Conservation (phyloP, 1,139 yeast species). For the Kodamaea alishanica region DNA sequence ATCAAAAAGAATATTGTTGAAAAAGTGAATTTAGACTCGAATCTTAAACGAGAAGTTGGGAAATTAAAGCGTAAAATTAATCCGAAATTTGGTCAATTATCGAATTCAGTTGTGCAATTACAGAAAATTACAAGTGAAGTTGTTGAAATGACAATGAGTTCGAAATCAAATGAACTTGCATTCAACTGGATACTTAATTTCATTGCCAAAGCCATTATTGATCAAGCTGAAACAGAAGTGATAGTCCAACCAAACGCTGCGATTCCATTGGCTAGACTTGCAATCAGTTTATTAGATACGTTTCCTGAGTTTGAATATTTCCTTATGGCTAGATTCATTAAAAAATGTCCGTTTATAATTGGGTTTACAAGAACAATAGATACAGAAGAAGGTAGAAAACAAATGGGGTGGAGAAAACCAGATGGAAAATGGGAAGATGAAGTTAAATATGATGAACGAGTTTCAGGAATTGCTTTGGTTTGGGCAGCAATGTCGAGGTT, state of each 20-base stretch:
- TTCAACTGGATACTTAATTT: constrained; percentile 75
- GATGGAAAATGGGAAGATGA: constrained; percentile 75
- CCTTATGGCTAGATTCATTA: constrained; percentile 76
- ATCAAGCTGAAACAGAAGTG: constrained; percentile 92
- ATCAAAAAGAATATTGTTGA: constrained; percentile 59
- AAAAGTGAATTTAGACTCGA: constrained; percentile 41
- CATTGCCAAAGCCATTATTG: constrained; percentile 77
- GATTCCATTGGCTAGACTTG: constrained; percentile 69
- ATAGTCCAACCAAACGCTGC: constrained; percentile 77
- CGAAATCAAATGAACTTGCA: constrained; percentile 47
- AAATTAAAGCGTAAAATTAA: constrained; percentile 65
- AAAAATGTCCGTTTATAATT: constrained; percentile 84
- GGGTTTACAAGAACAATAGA: constrained; percentile 74
- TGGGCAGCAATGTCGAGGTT: constrained; percentile 70
- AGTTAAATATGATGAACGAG: constrained; percentile 73
- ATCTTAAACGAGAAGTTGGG: constrained; percentile 41
- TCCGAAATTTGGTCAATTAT: constrained; percentile 88
- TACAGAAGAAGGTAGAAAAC: constrained; percentile 74
- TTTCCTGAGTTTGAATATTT: constrained; percentile 67
- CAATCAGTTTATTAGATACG: constrained; percentile 50
- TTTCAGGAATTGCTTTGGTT: constrained; percentile 79
- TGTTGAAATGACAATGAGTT: constrained; percentile 41
- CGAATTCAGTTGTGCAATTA: constrained; percentile 64
- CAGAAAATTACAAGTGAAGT: constrained; percentile 50
- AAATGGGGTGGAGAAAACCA: constrained; percentile 84